phyloP scores from a whole-genome alignment of 768 basidiomycete genomes.

The Termitomyces sp. region DNA sequence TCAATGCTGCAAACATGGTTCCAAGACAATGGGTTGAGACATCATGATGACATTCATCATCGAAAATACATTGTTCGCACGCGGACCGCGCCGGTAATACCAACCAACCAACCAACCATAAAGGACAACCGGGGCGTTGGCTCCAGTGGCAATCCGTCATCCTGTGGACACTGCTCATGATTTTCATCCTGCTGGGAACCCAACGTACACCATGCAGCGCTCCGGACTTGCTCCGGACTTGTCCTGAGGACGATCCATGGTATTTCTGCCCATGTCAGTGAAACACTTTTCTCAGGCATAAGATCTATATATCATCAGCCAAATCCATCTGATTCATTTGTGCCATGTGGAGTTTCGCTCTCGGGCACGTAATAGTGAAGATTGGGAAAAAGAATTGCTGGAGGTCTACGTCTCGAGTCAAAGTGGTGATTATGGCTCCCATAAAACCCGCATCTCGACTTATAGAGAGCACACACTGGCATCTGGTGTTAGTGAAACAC shows the following conservation, averaged over 20 bases:
- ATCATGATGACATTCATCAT: not conserved
- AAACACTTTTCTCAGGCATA: not conserved
- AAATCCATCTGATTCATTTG: constrained; percentile 6
- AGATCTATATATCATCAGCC: not conserved
- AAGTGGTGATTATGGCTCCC: constrained; percentile 5
- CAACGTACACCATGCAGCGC: constrained; percentile 3
- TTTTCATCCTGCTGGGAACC: not conserved
- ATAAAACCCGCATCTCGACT: not conserved
- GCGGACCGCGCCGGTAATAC: no score
- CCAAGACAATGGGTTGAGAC: not conserved
- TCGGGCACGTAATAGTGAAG: constrained; percentile 5
- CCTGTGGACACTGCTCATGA: not conserved
- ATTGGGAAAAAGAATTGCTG: constrained; percentile 10
- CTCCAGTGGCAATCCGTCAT: not conserved
- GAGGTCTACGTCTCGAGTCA: constrained; percentile 6
- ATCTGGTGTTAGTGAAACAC: no score
- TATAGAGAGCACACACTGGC: no score
- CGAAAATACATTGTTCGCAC: not conserved
- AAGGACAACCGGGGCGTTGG: no score
- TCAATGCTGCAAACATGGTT: not conserved
- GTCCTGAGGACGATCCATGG: not conserved
- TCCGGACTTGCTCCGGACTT: not conserved
- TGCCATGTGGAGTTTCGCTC: constrained; percentile 12
- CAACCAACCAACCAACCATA: no score
- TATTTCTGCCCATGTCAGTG: constrained; percentile 1